Evolutionary conservation across 306 rosid genomes (phyloP), one percentile per base, ranked within the genome.

Genomic region (Sesbania bispinosa): DNA sequence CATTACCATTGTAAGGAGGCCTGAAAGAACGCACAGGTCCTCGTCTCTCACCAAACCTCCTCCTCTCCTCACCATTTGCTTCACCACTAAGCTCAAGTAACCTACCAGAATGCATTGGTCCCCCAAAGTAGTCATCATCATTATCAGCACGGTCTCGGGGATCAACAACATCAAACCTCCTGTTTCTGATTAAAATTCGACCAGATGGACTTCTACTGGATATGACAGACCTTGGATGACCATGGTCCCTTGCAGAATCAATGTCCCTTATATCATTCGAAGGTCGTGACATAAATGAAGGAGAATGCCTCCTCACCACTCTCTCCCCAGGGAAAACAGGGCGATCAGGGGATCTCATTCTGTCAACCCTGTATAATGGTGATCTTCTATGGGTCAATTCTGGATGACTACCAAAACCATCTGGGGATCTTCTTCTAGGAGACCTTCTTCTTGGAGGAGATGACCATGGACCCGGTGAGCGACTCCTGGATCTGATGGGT

Each of bases 321-420:
- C 85, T 83, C 54, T 87, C 88, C 41, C 87, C 83, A 2, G 78
- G 50, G 48, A 89, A 89, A 78, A 81, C 84, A 24, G 85, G 87
- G 23, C 88, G 89, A 21, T 90, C 90, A 4, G 96, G 98, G 42
- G 94, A 88, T 80, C 96, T 90, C 88, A 93, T 84, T 74, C 90
- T 84, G 62, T 87, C 87, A 82, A 72, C 77, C 71, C 92, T 76
- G 82, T 80, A 90, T 67, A 85, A 55, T 2, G 92, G 85, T 51
- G 97, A 83, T 77, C 96, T 81, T 75, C 81, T 89, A 68, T 81
- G 89, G 26, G 59, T 72, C 57, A 85, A 18, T 55, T 84, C 94
- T 58, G 87, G 84, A 75, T 82, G 93, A 29, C 92, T 90, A 62
- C 83, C 83, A 86, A 88, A 93, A 23, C 87, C 86, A 29, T 90